These are phyloP conservation scores for Parasarocladium wereldwijsianum DNA, from an alignment of 2,329 filamentous ascomycete species.

Conservation along the genomic window DNA sequence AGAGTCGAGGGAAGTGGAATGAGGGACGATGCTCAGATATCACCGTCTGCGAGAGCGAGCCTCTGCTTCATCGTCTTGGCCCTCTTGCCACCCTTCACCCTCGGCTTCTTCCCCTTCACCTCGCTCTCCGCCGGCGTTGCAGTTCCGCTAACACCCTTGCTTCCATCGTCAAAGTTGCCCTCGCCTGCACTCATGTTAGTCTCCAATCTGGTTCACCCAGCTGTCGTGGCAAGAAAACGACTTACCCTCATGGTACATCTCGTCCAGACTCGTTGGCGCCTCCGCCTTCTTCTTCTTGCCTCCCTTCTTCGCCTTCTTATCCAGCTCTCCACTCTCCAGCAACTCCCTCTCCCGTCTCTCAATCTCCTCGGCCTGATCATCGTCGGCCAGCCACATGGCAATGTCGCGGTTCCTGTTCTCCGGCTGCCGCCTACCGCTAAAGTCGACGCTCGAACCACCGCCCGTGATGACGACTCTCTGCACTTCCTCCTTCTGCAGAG, in stretches of 20 bases:
- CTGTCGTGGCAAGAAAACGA: slow-evolving; percentile 7
- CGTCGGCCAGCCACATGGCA: slow-evolving; percentile 96
- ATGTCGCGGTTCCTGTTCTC: slow-evolving; percentile 97
- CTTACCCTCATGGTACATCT: slow-evolving; percentile 99
- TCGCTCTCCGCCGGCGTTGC: slow-evolving; percentile 61
- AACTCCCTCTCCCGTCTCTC: slow-evolving; percentile 85
- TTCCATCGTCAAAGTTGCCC: slow-evolving; percentile 84
- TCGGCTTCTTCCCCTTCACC: slow-evolving; percentile 37
- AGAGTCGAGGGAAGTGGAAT: too few relatives aligned
- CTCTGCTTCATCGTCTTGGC: slow-evolving; percentile 57
- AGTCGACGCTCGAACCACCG: slow-evolving; percentile 82
- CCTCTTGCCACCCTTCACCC: slow-evolving; percentile 37
- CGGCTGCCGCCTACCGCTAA: slow-evolving; percentile 74
- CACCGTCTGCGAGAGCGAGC: slow-evolving; percentile 51
- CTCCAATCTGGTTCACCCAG: background rate
- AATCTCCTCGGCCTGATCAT: slow-evolving; percentile 88
- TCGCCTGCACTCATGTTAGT: slow-evolving; percentile 49
- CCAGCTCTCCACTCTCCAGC: slow-evolving; percentile 53
- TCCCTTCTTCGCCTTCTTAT: slow-evolving; percentile 50
- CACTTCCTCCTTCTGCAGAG: slow-evolving; percentile 95
- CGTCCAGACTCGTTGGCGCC: slow-evolving; percentile 59
- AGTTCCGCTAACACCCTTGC: slow-evolving; percentile 58
- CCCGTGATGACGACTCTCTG: slow-evolving; percentile 94
- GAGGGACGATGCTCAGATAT: slow-evolving; percentile 16
- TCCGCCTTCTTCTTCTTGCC: slow-evolving; percentile 37